A percentile compares a stretch with the other conserved stretches of the same genome.
phyloP scores from a whole-genome alignment of 139 green algal genomes.

The Asterochloris erici region DNA sequence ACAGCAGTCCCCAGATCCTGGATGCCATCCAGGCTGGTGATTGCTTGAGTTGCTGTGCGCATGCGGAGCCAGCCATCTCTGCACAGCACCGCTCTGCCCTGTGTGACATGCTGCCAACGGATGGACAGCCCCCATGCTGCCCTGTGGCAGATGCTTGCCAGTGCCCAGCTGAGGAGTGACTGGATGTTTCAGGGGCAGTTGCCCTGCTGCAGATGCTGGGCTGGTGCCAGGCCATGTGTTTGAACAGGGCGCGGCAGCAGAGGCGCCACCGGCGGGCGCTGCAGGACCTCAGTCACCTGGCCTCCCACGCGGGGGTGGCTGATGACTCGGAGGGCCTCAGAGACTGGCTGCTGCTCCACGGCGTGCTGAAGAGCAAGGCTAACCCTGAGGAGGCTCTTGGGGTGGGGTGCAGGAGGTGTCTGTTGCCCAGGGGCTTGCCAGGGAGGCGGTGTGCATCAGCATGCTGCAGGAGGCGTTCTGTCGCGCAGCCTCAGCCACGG shows the following conservation, averaged over 20 bases:
- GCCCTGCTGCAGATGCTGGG: constrained; percentile 28
- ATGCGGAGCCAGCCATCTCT: neutral
- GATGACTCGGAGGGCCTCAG: constrained; percentile 36
- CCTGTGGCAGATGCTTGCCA: too few relatives aligned
- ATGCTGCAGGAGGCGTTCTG: too few relatives aligned
- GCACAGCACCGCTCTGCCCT: neutral
- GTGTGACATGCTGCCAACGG: too few relatives aligned
- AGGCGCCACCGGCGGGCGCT: constrained; percentile 59
- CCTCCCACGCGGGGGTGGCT: constrained; percentile 67
- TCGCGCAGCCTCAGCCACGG: too few relatives aligned
- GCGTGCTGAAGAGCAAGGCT: constrained; percentile 9
- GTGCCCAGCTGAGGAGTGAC: too few relatives aligned
- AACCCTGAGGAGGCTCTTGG: neutral
- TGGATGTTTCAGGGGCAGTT: neutral
- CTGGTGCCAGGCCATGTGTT: constrained; percentile 59
- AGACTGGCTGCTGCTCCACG: constrained; percentile 23
- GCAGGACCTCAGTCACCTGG: constrained; percentile 78
- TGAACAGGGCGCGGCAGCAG: constrained; percentile 68
- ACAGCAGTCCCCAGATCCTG: too few relatives aligned
- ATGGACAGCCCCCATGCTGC: too few relatives aligned
- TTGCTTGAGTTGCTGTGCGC: too few relatives aligned
- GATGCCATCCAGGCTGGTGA: too few relatives aligned
- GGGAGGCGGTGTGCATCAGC: too few relatives aligned
- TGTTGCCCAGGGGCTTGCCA: too few relatives aligned
- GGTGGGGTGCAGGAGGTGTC: neutral